Evolutionary conservation across 495 filamentous ascomycete species (phyloP).

Genomic region (Aspergillus mulundensis): DNA sequence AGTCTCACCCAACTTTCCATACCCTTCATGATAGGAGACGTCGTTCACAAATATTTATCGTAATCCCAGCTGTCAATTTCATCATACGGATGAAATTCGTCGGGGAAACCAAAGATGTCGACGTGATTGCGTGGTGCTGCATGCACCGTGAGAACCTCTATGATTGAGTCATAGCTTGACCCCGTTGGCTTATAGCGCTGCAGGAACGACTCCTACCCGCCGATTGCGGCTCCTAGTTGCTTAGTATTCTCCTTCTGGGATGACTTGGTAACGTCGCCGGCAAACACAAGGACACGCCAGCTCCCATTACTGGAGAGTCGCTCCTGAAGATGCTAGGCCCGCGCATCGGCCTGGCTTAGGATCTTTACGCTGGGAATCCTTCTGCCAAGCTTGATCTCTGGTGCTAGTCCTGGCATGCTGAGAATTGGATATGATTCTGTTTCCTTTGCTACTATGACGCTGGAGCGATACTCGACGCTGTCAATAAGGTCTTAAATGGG

Average conservation of each 20-base stretch:
- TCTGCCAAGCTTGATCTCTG: slow-evolving; percentile 43
- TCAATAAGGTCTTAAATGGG: background rate
- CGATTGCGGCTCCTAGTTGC: background rate
- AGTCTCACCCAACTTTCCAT: slow-evolving; percentile 17
- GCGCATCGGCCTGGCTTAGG: slow-evolving; percentile 50
- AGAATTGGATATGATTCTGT: slow-evolving; percentile 17
- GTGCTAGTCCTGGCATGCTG: slow-evolving; percentile 33
- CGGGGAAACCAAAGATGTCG: slow-evolving; percentile 1
- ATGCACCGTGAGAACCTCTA: slow-evolving; percentile 8
- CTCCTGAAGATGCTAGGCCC: slow-evolving; percentile 52
- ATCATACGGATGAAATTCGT: background rate
- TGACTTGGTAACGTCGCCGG: slow-evolving; percentile 20
- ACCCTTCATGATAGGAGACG: slow-evolving; percentile 7
- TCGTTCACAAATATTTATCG: slow-evolving; percentile 1
- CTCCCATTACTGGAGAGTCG: slow-evolving; percentile 48
- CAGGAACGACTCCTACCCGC: slow-evolving; percentile 1
- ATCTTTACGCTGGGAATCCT: slow-evolving; percentile 54
- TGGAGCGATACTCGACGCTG: slow-evolving; percentile 36
- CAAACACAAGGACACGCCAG: slow-evolving; percentile 61
- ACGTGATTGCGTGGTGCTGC: slow-evolving; percentile 2
- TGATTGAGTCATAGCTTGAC: background rate
- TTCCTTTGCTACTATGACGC: slow-evolving; percentile 30
- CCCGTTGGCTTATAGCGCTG: background rate
- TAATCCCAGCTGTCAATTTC: slow-evolving; percentile 5
- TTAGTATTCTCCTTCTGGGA: background rate